Conservation (phyloP, 768 basidiomycete species). For the Suillus subalutaceus region DNA sequence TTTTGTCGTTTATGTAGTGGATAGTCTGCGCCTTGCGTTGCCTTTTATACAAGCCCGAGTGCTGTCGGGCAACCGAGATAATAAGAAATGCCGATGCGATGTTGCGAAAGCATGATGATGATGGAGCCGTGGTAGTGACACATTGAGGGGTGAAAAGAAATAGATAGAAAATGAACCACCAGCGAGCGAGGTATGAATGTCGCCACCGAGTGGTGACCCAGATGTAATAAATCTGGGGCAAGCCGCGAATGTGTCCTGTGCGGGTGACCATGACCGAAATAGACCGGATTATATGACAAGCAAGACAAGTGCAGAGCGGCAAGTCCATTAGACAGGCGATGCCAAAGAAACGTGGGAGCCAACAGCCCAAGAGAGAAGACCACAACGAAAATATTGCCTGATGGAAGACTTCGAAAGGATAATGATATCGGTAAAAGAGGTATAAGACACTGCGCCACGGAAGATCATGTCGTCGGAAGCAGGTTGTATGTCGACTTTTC, state of each 20-base stretch:
- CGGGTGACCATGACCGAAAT: conserved; percentile 41
- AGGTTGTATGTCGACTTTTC: conserved; percentile 10
- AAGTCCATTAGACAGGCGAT: conserved; percentile 31
- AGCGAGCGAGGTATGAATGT: conserved; percentile 52
- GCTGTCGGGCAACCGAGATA: conserved; percentile 31
- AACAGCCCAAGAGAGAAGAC: conserved; percentile 36
- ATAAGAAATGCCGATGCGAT: conserved; percentile 38
- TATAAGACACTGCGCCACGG: conserved; percentile 29
- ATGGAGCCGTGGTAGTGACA: conserved; percentile 45
- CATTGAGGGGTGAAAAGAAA: conserved; percentile 38
- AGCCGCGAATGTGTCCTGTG: conserved; percentile 37
- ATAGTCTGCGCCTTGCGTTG: conserved; percentile 31
- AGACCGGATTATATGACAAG: conserved; percentile 29
- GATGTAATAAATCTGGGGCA: conserved; percentile 26
- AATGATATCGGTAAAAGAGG: conserved; percentile 42
- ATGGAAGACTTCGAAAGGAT: conserved; percentile 42
- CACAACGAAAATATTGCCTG: conserved; percentile 31
- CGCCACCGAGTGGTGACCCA: conserved; percentile 37
- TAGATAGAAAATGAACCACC: conserved; percentile 28
- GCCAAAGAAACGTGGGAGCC: conserved; percentile 28
- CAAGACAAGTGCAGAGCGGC: conserved; percentile 27
- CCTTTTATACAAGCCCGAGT: conserved; percentile 42
- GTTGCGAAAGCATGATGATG: conserved; percentile 45
- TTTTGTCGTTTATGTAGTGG: conserved; percentile 31
- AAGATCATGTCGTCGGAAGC: conserved; percentile 20